Conservation (phyloP, 805 yeast species). For the Phaffomyces thermotolerans region DNA sequence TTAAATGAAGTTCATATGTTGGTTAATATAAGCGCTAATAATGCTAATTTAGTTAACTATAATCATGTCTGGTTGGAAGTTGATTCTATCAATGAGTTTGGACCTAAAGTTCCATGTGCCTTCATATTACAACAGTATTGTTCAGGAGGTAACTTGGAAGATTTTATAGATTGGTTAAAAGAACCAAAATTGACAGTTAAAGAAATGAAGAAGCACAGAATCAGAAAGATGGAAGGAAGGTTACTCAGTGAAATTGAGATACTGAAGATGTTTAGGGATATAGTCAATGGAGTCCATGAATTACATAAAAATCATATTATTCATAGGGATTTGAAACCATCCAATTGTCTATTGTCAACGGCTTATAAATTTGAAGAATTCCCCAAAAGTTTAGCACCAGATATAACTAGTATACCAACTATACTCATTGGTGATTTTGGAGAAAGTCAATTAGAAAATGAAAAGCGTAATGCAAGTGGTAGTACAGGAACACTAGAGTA, state of each 20-base stretch:
- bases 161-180: conserved; percentile 37
- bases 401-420: conserved; percentile 41
- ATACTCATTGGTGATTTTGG: conserved; percentile 85
- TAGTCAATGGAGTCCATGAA: conserved; percentile 62
- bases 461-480: conserved; percentile 60
- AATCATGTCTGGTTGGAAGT: conserved; percentile 91
- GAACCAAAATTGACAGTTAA: conserved; percentile 32
- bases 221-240: conserved; percentile 24
- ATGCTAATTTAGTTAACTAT: conserved; percentile 65
- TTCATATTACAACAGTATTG: conserved; percentile 83
- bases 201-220: conserved; percentile 29
- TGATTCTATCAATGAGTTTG: conserved; percentile 43
- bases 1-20: conserved; percentile 73
- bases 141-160: conserved; percentile 82
- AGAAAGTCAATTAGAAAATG: conserved; percentile 74
- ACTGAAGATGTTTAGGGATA: conserved; percentile 59
- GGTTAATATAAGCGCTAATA: conserved; percentile 38
- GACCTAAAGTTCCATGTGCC: conserved; percentile 60
- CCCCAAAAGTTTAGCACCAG: conserved; percentile 8
- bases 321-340: conserved; percentile 88
- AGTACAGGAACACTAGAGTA: conserved; percentile 84
- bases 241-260: conserved; percentile 51
- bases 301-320: conserved; percentile 68
- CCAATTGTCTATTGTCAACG: conserved; percentile 60
- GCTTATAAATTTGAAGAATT: conserved; percentile 14